A percentile compares a stretch with the other conserved stretches of the same genome.
phyloP scores from a whole-genome alignment of 2,329 filamentous ascomycete genomes.

The Westerdykella sp. region DNA sequence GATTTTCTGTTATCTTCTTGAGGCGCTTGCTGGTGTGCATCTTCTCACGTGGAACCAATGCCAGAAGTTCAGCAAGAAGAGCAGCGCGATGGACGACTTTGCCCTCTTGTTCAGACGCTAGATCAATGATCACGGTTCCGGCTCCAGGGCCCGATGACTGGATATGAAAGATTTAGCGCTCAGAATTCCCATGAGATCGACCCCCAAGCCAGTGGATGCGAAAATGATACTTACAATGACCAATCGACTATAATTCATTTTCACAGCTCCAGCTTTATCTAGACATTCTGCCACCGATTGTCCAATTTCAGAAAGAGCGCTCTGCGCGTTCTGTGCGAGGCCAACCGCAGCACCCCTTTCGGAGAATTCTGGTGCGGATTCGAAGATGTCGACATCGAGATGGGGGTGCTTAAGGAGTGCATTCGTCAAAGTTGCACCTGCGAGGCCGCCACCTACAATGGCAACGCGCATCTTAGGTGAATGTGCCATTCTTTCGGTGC shows the following conservation, averaged over 20 bases:
- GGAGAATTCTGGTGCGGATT: conserved; percentile 27
- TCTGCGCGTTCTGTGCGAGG: conserved; percentile 34
- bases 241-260: conserved; percentile 2
- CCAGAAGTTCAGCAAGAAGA: conserved; percentile 5
- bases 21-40: conserved; percentile 6
- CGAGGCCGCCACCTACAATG: conserved; percentile 35
- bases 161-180: no score
- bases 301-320: conserved; percentile 8
- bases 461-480: conserved; percentile 2
- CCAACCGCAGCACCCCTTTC: conserved; percentile 38
- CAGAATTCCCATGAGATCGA: no score
- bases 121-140: no score
- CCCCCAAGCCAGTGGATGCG: no score
- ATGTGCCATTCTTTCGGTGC: no score
- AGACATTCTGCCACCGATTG: conserved; percentile 2
- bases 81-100: conserved; percentile 1
- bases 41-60: not conserved
- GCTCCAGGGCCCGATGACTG: no score
- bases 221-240: no score
- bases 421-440: conserved; percentile 34
- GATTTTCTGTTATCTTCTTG: conserved; percentile 1
- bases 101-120: no score
- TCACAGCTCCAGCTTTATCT: conserved; percentile 9
- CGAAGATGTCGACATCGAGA: conserved; percentile 36
- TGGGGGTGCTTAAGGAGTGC: conserved; percentile 32